Evolutionary conservation across 2,329 filamentous ascomycete species (phyloP).

Genomic region (Fusarium robinianum): DNA sequence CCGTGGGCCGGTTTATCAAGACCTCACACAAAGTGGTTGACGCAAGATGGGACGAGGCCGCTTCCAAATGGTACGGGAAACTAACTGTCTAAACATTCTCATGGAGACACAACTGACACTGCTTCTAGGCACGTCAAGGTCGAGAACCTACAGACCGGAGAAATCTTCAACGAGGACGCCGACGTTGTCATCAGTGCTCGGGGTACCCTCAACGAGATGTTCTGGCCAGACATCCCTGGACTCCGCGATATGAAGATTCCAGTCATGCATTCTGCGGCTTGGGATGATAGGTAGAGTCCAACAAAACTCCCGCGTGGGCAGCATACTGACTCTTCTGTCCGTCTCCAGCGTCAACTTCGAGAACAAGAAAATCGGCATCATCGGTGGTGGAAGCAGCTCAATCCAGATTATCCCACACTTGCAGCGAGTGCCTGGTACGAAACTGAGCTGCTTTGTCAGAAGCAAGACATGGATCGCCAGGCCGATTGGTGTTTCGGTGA

Average conservation of each 20-base stretch:
- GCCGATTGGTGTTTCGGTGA: not conserved
- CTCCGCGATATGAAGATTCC: conserved; percentile 6
- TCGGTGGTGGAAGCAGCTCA: conserved; percentile 9
- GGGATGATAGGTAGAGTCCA: conserved; percentile 1
- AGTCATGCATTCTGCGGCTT: conserved; percentile 13
- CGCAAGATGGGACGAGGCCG: not conserved
- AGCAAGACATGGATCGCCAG: not conserved
- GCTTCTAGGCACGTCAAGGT: not conserved
- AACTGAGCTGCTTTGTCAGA: not conserved
- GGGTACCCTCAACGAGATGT: conserved; percentile 9
- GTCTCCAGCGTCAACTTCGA: not conserved
- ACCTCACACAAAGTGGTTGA: not conserved
- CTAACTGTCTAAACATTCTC: not conserved
- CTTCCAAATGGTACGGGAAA: not conserved
- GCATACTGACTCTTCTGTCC: not conserved
- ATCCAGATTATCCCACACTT: conserved; percentile 8
- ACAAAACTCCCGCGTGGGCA: not conserved
- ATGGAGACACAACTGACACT: not conserved
- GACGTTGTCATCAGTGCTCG: conserved; percentile 11
- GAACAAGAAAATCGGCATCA: conserved; percentile 6
- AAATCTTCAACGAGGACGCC: not conserved
- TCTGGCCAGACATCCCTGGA: conserved; percentile 13
- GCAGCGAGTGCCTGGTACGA: not conserved
- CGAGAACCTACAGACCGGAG: not conserved
- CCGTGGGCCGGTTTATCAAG: no score